Evolutionary conservation across 2,329 filamentous ascomycete genomes (phyloP).

Genomic region (Scedosporium boydii): DNA sequence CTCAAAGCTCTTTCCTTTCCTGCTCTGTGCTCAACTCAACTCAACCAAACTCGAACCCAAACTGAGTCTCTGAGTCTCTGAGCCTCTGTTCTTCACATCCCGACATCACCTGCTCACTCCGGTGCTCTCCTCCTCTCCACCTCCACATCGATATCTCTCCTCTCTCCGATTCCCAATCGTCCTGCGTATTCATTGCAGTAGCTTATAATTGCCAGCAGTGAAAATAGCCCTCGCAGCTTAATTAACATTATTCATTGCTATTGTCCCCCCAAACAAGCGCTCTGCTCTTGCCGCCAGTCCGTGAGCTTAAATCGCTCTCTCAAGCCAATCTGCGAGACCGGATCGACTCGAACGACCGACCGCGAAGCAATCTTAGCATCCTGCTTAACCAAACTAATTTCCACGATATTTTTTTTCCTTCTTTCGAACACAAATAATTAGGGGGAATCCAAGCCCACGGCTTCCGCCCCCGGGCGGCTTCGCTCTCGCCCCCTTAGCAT

Average conservation of each 20-base stretch:
- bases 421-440: no score
- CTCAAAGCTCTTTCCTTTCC: no score
- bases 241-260: neutral
- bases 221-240: neutral
- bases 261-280: neutral
- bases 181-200: neutral
- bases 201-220: neutral
- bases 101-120: neutral
- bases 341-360: neutral
- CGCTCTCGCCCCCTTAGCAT: no score
- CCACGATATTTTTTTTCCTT: no score
- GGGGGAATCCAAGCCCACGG: no score
- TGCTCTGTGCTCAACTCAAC: neutral
- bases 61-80: neutral
- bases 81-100: neutral
- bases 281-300: neutral
- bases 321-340: neutral
- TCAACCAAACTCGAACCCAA: neutral
- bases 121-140: neutral
- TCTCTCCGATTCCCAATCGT: neutral
- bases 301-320: neutral
- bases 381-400: no score
- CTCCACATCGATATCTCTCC: neutral
- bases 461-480: no score
- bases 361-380: neutral